Evolutionary conservation across 2,329 filamentous ascomycete species (phyloP), one percentile per base, ranked within the genome.

Genomic region (Trichoderma arundinaceum): DNA sequence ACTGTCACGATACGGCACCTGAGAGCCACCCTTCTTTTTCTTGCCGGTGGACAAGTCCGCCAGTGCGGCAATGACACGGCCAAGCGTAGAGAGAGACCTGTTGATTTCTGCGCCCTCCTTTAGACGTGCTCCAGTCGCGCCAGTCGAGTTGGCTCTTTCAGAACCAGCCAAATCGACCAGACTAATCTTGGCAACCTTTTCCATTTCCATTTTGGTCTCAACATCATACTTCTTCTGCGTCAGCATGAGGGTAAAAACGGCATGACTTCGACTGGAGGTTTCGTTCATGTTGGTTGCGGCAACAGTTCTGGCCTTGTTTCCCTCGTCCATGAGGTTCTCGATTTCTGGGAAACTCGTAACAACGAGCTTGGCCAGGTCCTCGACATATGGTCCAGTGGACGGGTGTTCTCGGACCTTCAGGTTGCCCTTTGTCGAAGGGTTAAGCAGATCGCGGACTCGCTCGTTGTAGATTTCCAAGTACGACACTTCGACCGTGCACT

Each of bases 261-360:
- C 95, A 78, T 99, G 95, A 76, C 94, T 98, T 83, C 95, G 90
- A 86, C 93, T 97, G 67, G 93, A 97, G 0, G 96, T 99, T 79
- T 98, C 95, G 83, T 99, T 99, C 95, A 99, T 99, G 85, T 98
- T 99, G 44, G 95, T 99, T 7, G 95, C 95, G 3, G 95, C 95
- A 44, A 99, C 95, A 0, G 95, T 99, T 83, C 95, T 87, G 39
- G 95, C 95, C 80, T 99, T 99, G 83, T 99, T 99, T 74, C 95
- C 95, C 79, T 98, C 94, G 75, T 99, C 95, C 95, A 99, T 99
- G 73, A 99, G 81, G 75, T 97, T 90, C 74, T 99, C 95, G 71
- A 99, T 98, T 76, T 99, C 96, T 63, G 90, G 85, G 76, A 99
- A 98, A 67, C 92, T 94, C 71, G 92, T 88, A 46, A 99, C 95